A percentile compares a stretch with the other conserved stretches of the same genome.
Conservation (phyloP, 2,329 filamentous ascomycete species). For the Apiospora sp. region DNA sequence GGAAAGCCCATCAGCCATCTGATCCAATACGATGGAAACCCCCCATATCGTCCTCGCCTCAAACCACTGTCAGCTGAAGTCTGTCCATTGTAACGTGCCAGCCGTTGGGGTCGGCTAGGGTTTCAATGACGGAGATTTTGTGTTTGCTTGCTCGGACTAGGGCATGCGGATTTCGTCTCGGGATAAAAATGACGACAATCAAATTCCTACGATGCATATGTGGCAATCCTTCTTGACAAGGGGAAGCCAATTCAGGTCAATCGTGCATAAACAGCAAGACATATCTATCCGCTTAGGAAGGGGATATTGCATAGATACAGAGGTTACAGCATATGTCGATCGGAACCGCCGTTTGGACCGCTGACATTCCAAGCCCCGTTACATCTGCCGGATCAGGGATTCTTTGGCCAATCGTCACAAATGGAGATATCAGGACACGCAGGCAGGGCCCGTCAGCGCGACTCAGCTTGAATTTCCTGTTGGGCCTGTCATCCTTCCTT, state of each 20-base stretch:
- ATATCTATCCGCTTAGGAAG: not conserved
- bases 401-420: constrained; percentile 5
- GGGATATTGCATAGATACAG: not conserved
- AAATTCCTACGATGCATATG: not conserved
- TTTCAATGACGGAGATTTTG: not conserved
- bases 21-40: constrained; percentile 1
- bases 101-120: not conserved
- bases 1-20: not conserved
- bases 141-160: not conserved
- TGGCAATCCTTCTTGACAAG: not conserved
- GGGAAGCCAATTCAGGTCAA: not conserved
- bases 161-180: not conserved
- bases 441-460: not conserved
- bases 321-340: not conserved
- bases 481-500: not conserved
- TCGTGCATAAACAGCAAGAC: no score
- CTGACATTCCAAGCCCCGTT: not conserved
- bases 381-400: not conserved
- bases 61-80: constrained; percentile 18
- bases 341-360: constrained; percentile 18
- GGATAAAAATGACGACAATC: not conserved
- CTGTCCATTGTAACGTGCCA: constrained; percentile 14
- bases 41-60: constrained; percentile 17
- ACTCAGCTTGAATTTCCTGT: constrained; percentile 8
- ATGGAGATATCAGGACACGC: not conserved